Percentiles rank a stretch among this genome's conserved stretches.
Evolutionary conservation across 495 filamentous ascomycete species (phyloP).

Genomic region (Aspergillus olivimuriae): DNA sequence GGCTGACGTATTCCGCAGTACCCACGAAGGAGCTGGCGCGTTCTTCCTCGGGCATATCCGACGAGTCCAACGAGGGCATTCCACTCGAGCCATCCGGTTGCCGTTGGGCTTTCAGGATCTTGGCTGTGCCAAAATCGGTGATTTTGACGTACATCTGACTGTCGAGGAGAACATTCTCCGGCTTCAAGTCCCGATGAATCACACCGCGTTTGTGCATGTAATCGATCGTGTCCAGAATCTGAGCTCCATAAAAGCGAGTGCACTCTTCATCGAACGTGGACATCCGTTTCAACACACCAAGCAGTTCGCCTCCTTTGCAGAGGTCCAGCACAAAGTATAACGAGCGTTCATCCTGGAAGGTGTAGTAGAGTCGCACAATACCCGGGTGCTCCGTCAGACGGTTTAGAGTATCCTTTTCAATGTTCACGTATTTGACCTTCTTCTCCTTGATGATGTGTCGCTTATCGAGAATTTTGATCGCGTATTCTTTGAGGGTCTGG

Average conservation of each 20-base stretch:
- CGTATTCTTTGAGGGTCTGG: slow-evolving; percentile 92
- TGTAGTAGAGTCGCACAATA: slow-evolving; percentile 96
- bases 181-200: slow-evolving; percentile 95
- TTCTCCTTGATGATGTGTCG: slow-evolving; percentile 99
- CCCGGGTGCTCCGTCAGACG: slow-evolving; percentile 94
- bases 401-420: slow-evolving; percentile 97
- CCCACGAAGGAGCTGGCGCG: slow-evolving; percentile 93
- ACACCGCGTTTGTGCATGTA: slow-evolving; percentile 97
- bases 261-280: slow-evolving; percentile 94
- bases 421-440: slow-evolving; percentile 99
- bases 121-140: slow-evolving; percentile 97
- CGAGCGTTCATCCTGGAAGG: slow-evolving; percentile 94
- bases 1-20: slow-evolving; percentile 97
- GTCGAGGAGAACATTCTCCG: slow-evolving; percentile 94
- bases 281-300: slow-evolving; percentile 90
- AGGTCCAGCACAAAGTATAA: slow-evolving; percentile 96
- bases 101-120: slow-evolving; percentile 69
- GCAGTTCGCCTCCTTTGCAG: slow-evolving; percentile 84
- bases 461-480: slow-evolving; percentile 98
- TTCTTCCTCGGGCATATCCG: slow-evolving; percentile 57
- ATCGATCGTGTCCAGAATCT: slow-evolving; percentile 93
- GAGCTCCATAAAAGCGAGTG: slow-evolving; percentile 87
- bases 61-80: slow-evolving; percentile 43
- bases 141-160: slow-evolving; percentile 97
- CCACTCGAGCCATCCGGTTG: slow-evolving; percentile 41